phyloP scores from a whole-genome alignment of 129 eudicot genomes.

The Centaurea solstitialis region DNA sequence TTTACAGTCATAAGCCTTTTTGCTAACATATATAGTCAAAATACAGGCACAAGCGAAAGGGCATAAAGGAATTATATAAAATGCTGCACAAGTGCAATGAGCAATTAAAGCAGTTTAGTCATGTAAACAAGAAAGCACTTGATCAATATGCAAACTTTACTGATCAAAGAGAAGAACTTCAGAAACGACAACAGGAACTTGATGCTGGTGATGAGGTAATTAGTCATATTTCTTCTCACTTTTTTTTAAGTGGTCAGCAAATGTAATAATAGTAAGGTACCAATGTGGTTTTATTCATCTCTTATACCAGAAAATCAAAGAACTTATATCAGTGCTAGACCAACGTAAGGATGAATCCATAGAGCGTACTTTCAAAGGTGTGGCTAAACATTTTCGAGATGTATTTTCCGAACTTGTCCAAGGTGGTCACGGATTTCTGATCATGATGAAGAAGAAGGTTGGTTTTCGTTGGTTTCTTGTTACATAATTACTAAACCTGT shows the following conservation, averaged over 20 bases:
- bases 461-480: background rate
- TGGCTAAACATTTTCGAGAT: slow-evolving; percentile 92
- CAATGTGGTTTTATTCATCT: slow-evolving; percentile 4
- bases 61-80: slow-evolving; percentile 79
- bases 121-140: slow-evolving; percentile 99
- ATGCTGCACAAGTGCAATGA: slow-evolving; percentile 97
- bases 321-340: slow-evolving; percentile 85
- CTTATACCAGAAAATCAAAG: slow-evolving; percentile 81
- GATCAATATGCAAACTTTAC: slow-evolving; percentile 98
- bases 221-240: slow-evolving; percentile 7
- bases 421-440: slow-evolving; percentile 91
- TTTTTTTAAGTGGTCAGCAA: background rate
- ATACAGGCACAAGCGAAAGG: slow-evolving; percentile 68
- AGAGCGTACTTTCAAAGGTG: slow-evolving; percentile 99
- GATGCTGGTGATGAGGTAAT: slow-evolving; percentile 97
- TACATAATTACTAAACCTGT: background rate
- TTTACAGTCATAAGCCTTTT: background rate
- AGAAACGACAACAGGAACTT: slow-evolving; percentile 90
- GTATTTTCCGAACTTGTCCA: slow-evolving; percentile 97
- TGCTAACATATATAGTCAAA: slow-evolving; percentile 19
- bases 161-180: slow-evolving; percentile 93
- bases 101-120: slow-evolving; percentile 92
- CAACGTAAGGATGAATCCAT: slow-evolving; percentile 97
- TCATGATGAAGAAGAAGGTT: slow-evolving; percentile 99
- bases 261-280: slow-evolving; percentile 6